Evolutionary conservation across 2,329 filamentous ascomycete genomes (phyloP), one percentile per base, ranked within the genome.

Genomic region (Sporothrix sp.): DNA sequence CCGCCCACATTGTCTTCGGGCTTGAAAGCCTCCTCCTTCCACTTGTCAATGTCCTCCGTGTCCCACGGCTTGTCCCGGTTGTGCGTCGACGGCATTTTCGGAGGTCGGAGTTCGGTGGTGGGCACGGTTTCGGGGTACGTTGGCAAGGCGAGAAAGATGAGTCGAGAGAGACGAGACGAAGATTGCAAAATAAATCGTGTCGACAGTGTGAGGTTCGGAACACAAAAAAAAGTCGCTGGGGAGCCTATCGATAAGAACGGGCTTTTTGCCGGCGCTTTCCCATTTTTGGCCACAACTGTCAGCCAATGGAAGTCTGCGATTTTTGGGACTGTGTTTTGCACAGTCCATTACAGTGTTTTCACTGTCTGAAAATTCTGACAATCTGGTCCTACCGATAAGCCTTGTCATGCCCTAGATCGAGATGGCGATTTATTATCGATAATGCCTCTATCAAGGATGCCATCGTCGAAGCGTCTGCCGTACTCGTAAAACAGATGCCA

Each of bases 41-140:
- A 97, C 67, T 96, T 95, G 71, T 97, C 91, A 57, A 97, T 87
- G 62, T 96, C 93, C 56, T 95, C 90, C 51, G 90, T 95, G 62
- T 96, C 90, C 90, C 90, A 94, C 50, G 88, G 86, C 68, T 95
- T 95, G 3, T 94, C 87, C 59, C 79, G 84, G 56, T 95, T 85
- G 70, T 95, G 81, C 58, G 85, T 95, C 27, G 87, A 93, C 56
- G 89, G 88, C 89, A 95, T 89, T 27, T 50, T 61, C 28, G 55
- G 13, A 20, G 28, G 48, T 7, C 20, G 20, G 20, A 18, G n/a
- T n/a, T n/a, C 9, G 14, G 7, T 14, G 32, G 21, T n/a, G 28
- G 8, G 18, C n/a, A n/a, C n/a, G n/a, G n/a, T n/a, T n/a, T n/a
- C n/a, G n/a, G n/a, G n/a, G n/a, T n/a, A n/a, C n/a, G 16, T 13